Conservation (phyloP, 306 rosid species). For the Fragaria vesca region DNA sequence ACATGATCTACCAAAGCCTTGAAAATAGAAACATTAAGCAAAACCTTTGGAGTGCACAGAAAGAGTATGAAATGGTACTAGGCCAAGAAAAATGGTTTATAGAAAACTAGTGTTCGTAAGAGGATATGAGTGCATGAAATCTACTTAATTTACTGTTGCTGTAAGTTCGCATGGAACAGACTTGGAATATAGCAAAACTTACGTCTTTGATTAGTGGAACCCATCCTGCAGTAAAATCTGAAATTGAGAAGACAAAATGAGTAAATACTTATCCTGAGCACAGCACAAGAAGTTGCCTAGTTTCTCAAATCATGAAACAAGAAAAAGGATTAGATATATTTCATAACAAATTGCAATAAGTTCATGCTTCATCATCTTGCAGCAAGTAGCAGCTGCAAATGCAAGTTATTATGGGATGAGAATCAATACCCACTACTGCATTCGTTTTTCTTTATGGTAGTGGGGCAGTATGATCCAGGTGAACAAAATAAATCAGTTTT, state of each 20-base stretch:
- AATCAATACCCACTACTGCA: slow-evolving; percentile 79
- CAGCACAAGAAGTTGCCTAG: slow-evolving; percentile 4
- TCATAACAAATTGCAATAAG: slow-evolving; percentile 5
- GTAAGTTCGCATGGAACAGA: background rate
- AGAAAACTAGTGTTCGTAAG: background rate
- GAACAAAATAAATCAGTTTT: slow-evolving; percentile 75
- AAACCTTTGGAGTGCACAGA: background rate
- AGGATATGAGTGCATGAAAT: background rate
- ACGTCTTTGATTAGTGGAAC: slow-evolving; percentile 58
- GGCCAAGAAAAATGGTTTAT: background rate
- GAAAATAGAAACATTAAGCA: background rate
- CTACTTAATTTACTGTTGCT: background rate
- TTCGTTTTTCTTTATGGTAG: slow-evolving; percentile 43
- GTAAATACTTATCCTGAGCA: slow-evolving; percentile 26
- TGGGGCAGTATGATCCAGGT: slow-evolving; percentile 79
- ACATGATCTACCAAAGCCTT: slow-evolving; percentile 4
- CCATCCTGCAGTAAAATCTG: slow-evolving; percentile 85
- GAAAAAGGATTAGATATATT: background rate
- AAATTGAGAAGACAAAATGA: slow-evolving; percentile 37
- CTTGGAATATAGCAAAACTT: slow-evolving; percentile 28
- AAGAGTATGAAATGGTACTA: background rate
- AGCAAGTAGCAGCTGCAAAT: slow-evolving; percentile 18
- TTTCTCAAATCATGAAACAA: slow-evolving; percentile 6
- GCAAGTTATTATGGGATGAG: slow-evolving; percentile 31
- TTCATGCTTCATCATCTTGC: slow-evolving; percentile 16